Conservation (phyloP, 352 stramenopile genomes). For the Pythium aristosporum region DNA sequence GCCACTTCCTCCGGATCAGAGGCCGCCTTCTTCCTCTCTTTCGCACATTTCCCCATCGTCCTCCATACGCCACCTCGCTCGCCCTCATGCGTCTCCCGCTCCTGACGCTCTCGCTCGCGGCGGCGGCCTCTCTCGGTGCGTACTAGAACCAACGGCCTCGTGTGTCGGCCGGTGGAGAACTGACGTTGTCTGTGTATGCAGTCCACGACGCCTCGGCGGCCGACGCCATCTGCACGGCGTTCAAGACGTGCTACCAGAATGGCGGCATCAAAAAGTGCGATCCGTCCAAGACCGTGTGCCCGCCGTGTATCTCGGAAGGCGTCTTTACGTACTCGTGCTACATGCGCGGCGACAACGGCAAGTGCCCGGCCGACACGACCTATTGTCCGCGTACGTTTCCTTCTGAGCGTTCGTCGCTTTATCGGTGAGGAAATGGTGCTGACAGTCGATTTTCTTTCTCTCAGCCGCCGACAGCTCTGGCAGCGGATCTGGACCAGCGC, state of each 20-base stretch:
- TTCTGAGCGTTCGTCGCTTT: background rate
- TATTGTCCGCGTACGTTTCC: constrained; percentile 12
- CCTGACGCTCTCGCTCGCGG: constrained; percentile 16
- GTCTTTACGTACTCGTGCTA: constrained; percentile 23
- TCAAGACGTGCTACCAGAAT: constrained; percentile 16
- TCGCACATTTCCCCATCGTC: too few species aligned
- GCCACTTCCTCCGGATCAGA: too few species aligned
- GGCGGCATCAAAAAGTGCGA: constrained; percentile 16
- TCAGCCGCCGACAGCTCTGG: background rate
- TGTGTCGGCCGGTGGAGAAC: background rate
- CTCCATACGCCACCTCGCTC: too few species aligned
- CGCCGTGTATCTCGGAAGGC: constrained; percentile 15
- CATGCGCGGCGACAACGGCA: constrained; percentile 11
- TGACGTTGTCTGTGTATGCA: background rate
- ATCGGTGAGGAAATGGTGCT: background rate
- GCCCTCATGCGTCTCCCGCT: constrained; percentile 10
- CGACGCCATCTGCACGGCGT: constrained; percentile 16
- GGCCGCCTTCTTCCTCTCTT: too few species aligned
- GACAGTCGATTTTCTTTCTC: background rate
- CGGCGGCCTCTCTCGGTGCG: constrained; percentile 5
- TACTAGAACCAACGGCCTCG: background rate
- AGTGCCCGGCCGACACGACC: constrained; percentile 12
- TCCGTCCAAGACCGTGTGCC: constrained; percentile 12
- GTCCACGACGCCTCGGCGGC: constrained; percentile 11
- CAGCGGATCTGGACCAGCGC: constrained; percentile 4